These are phyloP conservation scores for Phaeosphaeriaceae sp. DNA, from an alignment of 2,329 filamentous ascomycete species.

Conservation along the genomic window DNA sequence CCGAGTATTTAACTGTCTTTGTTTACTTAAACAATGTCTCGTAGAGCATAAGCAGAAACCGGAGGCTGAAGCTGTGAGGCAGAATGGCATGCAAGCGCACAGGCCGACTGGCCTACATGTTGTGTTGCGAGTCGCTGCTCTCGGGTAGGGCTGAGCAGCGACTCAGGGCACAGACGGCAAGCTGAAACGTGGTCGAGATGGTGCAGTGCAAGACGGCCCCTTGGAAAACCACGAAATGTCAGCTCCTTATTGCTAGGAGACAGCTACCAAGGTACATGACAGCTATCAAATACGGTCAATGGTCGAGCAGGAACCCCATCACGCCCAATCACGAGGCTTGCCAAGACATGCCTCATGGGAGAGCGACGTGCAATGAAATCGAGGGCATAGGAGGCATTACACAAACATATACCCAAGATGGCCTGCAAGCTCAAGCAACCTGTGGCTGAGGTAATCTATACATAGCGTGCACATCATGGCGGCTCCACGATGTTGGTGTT, in stretches of 20 bases:
- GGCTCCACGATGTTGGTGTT: constrained; percentile 29
- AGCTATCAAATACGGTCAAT: not conserved
- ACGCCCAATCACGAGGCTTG: not conserved
- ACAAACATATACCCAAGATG: not conserved
- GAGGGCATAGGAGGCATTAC: not conserved
- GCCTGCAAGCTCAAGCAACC: not conserved
- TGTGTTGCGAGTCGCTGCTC: constrained; percentile 9
- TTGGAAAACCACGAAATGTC: not conserved
- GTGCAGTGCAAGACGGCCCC: not conserved
- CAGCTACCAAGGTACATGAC: not conserved
- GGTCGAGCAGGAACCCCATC: not conserved
- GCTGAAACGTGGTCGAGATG: not conserved
- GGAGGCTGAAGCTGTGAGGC: not conserved
- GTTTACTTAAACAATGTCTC: not conserved
- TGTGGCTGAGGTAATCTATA: not conserved
- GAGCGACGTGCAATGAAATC: not conserved
- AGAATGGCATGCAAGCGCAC: not conserved
- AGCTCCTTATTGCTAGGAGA: not conserved
- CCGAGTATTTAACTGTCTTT: not conserved
- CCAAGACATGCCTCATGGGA: not conserved
- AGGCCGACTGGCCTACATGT: not conserved
- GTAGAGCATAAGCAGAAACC: not conserved
- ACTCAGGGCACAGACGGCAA: not conserved
- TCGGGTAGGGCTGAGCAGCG: constrained; percentile 8
- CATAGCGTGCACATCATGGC: constrained; percentile 12